phyloP scores from a whole-genome alignment of 352 stramenopile species.

The Pythium insidiosum region DNA sequence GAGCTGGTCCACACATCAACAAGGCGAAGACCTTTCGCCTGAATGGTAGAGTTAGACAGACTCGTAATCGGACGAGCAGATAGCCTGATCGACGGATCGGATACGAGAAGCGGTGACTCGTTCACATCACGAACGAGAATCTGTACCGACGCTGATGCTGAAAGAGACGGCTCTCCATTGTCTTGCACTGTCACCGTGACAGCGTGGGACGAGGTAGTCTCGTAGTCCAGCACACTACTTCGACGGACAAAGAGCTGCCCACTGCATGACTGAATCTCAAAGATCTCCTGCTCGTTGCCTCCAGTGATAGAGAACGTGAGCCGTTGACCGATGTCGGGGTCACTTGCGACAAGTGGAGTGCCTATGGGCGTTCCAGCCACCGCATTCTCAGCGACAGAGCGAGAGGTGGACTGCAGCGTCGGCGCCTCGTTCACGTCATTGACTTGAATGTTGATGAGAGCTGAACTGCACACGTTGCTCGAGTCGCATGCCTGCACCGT shows the following conservation, averaged over 20 bases:
- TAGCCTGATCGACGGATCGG: no score
- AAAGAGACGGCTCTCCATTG: conserved; percentile 27
- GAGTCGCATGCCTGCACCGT: conserved; percentile 15
- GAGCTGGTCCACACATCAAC: neutral
- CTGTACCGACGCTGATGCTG: conserved; percentile 12
- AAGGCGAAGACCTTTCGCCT: neutral
- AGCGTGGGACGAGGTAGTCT: conserved; percentile 10
- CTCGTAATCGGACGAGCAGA: neutral
- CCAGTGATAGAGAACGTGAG: conserved; percentile 17
- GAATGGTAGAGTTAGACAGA: neutral
- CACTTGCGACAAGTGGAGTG: conserved; percentile 11
- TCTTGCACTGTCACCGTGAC: conserved; percentile 29
- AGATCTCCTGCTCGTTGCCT: conserved; percentile 20
- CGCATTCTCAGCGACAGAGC: conserved; percentile 10
- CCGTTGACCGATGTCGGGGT: conserved; percentile 21
- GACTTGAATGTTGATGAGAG: conserved; percentile 7
- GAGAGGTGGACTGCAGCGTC: neutral
- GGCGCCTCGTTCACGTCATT: conserved; percentile 22
- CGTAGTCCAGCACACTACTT: conserved; percentile 29
- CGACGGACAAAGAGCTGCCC: conserved; percentile 39
- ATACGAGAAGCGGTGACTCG: conserved; percentile 17
- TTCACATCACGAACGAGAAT: conserved; percentile 33
- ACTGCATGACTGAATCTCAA: conserved; percentile 37
- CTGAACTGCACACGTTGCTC: conserved; percentile 2
- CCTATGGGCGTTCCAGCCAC: conserved; percentile 12